phyloP scores from a whole-genome alignment of 345 rosid species.

The Boechera stricta region DNA sequence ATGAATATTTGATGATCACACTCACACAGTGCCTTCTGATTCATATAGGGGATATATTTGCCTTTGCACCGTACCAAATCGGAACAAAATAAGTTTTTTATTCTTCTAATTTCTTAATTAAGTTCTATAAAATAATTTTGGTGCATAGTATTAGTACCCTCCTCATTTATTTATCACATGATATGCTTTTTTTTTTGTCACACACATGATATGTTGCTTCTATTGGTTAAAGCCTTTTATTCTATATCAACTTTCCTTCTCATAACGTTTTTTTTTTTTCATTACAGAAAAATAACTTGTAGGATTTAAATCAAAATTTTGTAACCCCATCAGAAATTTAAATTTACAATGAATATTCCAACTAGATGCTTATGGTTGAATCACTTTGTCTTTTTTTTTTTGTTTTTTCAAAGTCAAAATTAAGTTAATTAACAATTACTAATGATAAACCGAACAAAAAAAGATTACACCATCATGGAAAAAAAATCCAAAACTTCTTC shows the following conservation, averaged over 20 bases:
- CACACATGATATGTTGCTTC: conserved; percentile 15
- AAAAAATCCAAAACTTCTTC: conserved; percentile 3
- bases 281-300: not conserved
- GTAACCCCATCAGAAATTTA: not conserved
- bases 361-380: not conserved
- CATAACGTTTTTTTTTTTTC: not conserved
- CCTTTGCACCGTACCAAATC: not conserved
- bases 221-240: not conserved
- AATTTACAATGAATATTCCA: not conserved
- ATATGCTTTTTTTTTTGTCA: not conserved
- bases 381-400: not conserved
- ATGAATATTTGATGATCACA: not conserved
- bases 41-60: not conserved
- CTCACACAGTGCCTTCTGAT: not conserved
- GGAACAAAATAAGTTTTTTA: not conserved
- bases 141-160: not conserved
- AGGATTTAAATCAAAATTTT: not conserved
- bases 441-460: not conserved
- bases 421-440: conserved; percentile 1
- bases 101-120: not conserved
- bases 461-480: not conserved
- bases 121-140: not conserved
- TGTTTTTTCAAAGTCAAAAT: conserved; percentile 23
- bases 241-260: not conserved
- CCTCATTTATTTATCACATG: conserved; percentile 8